Evolutionary conservation across 2,329 filamentous ascomycete species (phyloP).

Genomic region (Coniochaeta sp.): DNA sequence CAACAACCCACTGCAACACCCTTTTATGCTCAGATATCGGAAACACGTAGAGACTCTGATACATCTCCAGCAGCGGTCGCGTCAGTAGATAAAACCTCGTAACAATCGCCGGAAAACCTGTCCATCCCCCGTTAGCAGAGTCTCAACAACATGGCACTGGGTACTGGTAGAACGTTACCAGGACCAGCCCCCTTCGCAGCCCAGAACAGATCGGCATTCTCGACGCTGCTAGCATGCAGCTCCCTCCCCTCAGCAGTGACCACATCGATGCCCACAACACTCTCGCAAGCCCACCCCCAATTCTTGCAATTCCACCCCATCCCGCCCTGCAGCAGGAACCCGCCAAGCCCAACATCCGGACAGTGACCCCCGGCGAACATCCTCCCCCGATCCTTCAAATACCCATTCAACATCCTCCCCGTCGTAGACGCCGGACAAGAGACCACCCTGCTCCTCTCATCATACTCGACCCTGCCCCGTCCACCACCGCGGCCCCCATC

Average conservation of each 20-base stretch:
- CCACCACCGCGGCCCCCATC: slow-evolving; percentile 1
- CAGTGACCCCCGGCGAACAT: slow-evolving; percentile 49
- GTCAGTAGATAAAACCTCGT: slow-evolving; percentile 41
- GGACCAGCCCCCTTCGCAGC: slow-evolving; percentile 39
- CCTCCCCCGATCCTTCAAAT: slow-evolving; percentile 26
- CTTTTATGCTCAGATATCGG: slow-evolving; percentile 33
- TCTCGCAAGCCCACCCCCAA: slow-evolving; percentile 48
- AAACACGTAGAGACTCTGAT: slow-evolving; percentile 34
- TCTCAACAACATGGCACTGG: too few relatives aligned
- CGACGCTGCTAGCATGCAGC: slow-evolving; percentile 23
- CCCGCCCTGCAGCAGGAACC: slow-evolving; percentile 47
- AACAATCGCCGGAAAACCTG: slow-evolving; percentile 44
- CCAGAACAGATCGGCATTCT: slow-evolving; percentile 40
- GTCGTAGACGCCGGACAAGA: slow-evolving; percentile 39
- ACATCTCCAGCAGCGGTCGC: slow-evolving; percentile 19
- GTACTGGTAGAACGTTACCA: slow-evolving; percentile 15
- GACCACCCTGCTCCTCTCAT: slow-evolving; percentile 28
- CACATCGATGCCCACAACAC: slow-evolving; percentile 35
- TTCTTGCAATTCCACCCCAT: slow-evolving; percentile 51
- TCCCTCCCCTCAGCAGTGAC: slow-evolving; percentile 35
- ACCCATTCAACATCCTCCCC: slow-evolving; percentile 31
- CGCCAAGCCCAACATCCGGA: slow-evolving; percentile 48
- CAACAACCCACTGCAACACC: slow-evolving; percentile 39
- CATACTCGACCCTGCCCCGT: slow-evolving; percentile 23
- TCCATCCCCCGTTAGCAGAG: neutral